Conservation (phyloP, 176 grass and related monocot genomes). For the Tillandsia leiboldiana region DNA sequence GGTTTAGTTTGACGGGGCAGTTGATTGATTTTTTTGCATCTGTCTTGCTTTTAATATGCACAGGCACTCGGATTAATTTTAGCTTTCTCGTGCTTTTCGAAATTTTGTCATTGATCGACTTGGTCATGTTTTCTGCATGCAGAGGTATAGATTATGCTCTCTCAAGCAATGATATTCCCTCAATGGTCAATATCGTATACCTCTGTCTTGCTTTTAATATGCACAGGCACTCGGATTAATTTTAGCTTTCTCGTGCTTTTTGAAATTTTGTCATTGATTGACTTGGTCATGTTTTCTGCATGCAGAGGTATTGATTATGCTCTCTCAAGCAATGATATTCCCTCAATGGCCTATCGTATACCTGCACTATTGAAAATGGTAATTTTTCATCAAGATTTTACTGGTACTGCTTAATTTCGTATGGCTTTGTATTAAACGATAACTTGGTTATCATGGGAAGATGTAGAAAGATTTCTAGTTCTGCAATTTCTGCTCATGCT, state of each 20-base stretch:
- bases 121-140: slow-evolving; percentile 18
- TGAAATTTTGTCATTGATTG: neutral
- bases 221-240: neutral
- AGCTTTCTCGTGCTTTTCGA: neutral
- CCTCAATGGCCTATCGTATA: slow-evolving; percentile 34
- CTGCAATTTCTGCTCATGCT: neutral
- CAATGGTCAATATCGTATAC: too few species aligned
- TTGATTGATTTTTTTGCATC: too few species aligned
- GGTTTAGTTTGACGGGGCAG: too few species aligned
- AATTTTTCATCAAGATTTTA: slow-evolving; percentile 1
- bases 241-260: neutral
- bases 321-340: slow-evolving; percentile 59
- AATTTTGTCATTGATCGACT: neutral
- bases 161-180: slow-evolving; percentile 53
- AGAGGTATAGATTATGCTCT: slow-evolving; percentile 90
- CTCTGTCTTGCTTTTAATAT: neutral
- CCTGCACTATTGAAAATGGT: slow-evolving; percentile 65
- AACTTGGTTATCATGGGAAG: neutral
- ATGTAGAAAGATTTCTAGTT: neutral
- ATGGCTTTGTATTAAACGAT: neutral
- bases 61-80: neutral
- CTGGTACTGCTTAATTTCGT: neutral
- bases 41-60: neutral
- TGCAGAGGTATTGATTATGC: slow-evolving; percentile 85
- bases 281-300: slow-evolving; percentile 10